phyloP scores from a whole-genome alignment of 1,284 basidiomycete species.

The Fistulina hepatica region DNA sequence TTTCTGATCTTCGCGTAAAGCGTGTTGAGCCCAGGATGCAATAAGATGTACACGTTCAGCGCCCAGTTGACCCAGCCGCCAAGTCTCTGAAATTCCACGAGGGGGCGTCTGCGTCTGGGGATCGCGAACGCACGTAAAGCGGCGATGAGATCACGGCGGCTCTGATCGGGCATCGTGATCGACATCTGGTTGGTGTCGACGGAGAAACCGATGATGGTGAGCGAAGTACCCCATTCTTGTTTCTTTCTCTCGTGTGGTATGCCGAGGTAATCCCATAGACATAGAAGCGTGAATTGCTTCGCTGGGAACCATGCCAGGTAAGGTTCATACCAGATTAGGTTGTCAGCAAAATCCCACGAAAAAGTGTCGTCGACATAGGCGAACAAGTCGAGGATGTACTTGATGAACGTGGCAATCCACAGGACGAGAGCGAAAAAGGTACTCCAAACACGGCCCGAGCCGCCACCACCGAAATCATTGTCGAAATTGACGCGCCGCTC shows the following conservation, averaged over 20 bases:
- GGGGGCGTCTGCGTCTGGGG: conserved; percentile 7
- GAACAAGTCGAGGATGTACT: conserved; percentile 8
- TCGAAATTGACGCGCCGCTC: conserved; percentile 9
- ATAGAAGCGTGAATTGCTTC: conserved; percentile 19
- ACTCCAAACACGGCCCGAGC: conserved; percentile 14
- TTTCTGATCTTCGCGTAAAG: conserved; percentile 7
- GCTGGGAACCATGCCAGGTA: conserved; percentile 19
- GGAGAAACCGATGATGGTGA: conserved; percentile 24
- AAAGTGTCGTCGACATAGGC: conserved; percentile 24
- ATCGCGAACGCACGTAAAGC: conserved; percentile 11
- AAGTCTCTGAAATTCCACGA: conserved; percentile 22
- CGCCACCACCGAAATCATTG: conserved; percentile 18
- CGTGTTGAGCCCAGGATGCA: conserved; percentile 19
- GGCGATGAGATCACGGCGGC: conserved; percentile 7
- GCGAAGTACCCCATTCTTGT: conserved; percentile 17
- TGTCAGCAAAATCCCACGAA: conserved; percentile 2
- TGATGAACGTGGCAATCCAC: conserved; percentile 20
- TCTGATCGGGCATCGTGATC: conserved; percentile 13
- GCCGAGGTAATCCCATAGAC: conserved; percentile 23
- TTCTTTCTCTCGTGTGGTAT: conserved; percentile 26
- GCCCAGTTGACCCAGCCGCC: conserved; percentile 25
- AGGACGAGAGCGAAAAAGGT: conserved; percentile 16
- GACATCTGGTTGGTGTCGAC: conserved; percentile 22
- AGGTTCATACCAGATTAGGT: conserved; percentile 17
- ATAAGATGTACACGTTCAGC: conserved; percentile 21